Percentiles rank a stretch among this genome's conserved stretches.
Conservation (phyloP, 2,329 filamentous ascomycete genomes). For the Pseudogymnoascus sp. region DNA sequence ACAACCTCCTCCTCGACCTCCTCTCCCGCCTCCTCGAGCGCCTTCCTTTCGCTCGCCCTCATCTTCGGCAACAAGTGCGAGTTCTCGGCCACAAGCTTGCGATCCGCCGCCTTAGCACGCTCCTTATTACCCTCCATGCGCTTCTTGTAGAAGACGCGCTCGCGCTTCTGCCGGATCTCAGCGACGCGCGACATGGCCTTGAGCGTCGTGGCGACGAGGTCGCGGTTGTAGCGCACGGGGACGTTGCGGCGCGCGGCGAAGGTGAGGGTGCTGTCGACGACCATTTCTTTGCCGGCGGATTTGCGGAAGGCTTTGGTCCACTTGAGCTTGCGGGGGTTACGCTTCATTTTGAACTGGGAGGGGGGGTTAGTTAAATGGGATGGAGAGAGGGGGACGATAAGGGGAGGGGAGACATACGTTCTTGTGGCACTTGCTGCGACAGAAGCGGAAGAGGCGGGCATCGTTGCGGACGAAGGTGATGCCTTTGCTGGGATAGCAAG, state of each 20-base stretch:
- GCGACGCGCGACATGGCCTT: constrained; percentile 84
- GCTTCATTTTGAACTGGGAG: constrained; percentile 84
- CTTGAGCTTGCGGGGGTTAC: constrained; percentile 91
- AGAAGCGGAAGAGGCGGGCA: constrained; percentile 49
- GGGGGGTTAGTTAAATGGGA: background rate
- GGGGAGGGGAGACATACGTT: constrained; percentile 41
- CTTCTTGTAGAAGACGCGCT: constrained; percentile 88
- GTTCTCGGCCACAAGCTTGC: constrained; percentile 85
- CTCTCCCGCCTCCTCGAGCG: constrained; percentile 48
- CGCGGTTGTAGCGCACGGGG: constrained; percentile 91
- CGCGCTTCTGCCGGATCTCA: constrained; percentile 75
- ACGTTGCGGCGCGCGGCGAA: constrained; percentile 91
- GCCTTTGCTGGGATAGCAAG: constrained; percentile 55
- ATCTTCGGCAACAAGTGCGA: constrained; percentile 80
- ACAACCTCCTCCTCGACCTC: constrained; percentile 38
- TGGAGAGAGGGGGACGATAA: background rate
- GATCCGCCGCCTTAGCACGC: constrained; percentile 67
- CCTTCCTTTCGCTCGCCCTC: constrained; percentile 53
- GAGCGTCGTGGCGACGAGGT: constrained; percentile 78
- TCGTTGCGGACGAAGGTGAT: constrained; percentile 35
- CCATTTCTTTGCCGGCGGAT: constrained; percentile 77
- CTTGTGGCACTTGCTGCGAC: constrained; percentile 46
- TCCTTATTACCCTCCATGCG: constrained; percentile 88
- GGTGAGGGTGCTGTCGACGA: constrained; percentile 86
- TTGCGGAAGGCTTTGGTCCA: constrained; percentile 94